Conservation (phyloP, 176 grass and related monocot genomes). For the Rhynchospora pubera region DNA sequence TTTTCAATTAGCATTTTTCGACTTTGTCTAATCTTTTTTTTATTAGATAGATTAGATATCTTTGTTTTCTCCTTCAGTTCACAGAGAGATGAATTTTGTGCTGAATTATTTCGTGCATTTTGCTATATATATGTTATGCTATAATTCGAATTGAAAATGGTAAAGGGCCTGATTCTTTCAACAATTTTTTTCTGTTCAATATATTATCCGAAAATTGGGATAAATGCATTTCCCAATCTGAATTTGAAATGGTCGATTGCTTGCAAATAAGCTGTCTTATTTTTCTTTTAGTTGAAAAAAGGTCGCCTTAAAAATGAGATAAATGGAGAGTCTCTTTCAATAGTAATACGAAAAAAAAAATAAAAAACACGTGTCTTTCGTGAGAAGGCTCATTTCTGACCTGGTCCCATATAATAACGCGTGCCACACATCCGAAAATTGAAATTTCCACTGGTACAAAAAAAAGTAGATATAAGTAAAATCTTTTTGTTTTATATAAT, state of each 20-base stretch:
- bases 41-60: too few species aligned
- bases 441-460: neutral
- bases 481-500: neutral
- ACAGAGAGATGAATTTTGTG: too few species aligned
- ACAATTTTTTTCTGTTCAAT: neutral
- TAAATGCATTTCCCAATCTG: neutral
- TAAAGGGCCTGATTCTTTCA: neutral
- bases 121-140: too few species aligned
- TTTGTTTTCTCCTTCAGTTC: too few species aligned
- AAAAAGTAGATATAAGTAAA: neutral
- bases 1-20: neutral
- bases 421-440: neutral
- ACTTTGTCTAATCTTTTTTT: neutral
- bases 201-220: neutral
- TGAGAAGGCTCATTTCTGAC: neutral
- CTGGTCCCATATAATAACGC: slow-evolving; percentile 4
- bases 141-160: neutral
- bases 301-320: neutral
- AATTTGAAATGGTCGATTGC: neutral
- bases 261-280: neutral
- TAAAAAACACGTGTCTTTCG: slow-evolving; percentile 5
- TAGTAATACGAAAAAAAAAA: neutral
- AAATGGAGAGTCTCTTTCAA: neutral
- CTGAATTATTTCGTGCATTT: too few species aligned
- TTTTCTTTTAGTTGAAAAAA: neutral